A percentile compares a stretch with the other conserved stretches of the same genome.
phyloP scores from a whole-genome alignment of 495 filamentous ascomycete genomes.

The Pseudoneurospora amorphoporcata region DNA sequence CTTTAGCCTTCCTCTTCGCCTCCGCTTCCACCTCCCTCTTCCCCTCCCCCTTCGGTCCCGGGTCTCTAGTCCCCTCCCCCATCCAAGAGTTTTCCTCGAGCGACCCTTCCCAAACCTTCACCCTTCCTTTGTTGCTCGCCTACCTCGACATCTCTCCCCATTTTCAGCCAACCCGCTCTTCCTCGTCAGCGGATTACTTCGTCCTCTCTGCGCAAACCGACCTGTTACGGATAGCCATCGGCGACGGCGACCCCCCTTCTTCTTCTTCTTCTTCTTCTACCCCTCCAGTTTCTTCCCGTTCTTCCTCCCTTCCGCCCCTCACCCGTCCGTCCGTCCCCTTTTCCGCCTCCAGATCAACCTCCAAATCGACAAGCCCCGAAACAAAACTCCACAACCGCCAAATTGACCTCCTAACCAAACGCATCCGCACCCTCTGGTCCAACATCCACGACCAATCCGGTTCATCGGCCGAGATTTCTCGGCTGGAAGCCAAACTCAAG shows the following conservation, averaged over 20 bases:
- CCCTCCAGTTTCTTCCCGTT: neutral
- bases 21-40: neutral
- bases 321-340: too few relatives aligned
- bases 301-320: slow-evolving; percentile 8
- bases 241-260: slow-evolving; percentile 37
- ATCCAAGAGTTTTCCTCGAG: neutral
- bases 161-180: neutral
- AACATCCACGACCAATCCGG: slow-evolving; percentile 60
- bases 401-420: slow-evolving; percentile 54
- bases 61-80: neutral
- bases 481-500: slow-evolving; percentile 61
- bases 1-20: slow-evolving; percentile 55
- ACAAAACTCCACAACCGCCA: slow-evolving; percentile 46
- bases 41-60: neutral
- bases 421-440: slow-evolving; percentile 56
- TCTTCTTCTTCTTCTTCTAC: neutral
- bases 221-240: slow-evolving; percentile 65
- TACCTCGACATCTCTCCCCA: neutral
- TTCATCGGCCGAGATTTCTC: slow-evolving; percentile 51
- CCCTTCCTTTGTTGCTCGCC: neutral
- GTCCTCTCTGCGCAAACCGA: slow-evolving; percentile 50
- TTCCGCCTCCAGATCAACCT: slow-evolving; percentile 24
- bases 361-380: slow-evolving; percentile 11
- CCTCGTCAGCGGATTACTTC: slow-evolving; percentile 41
- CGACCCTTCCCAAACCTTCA: neutral